Evolutionary conservation across 2,329 filamentous ascomycete species (phyloP).

Genomic region (Aspergillus flavus): DNA sequence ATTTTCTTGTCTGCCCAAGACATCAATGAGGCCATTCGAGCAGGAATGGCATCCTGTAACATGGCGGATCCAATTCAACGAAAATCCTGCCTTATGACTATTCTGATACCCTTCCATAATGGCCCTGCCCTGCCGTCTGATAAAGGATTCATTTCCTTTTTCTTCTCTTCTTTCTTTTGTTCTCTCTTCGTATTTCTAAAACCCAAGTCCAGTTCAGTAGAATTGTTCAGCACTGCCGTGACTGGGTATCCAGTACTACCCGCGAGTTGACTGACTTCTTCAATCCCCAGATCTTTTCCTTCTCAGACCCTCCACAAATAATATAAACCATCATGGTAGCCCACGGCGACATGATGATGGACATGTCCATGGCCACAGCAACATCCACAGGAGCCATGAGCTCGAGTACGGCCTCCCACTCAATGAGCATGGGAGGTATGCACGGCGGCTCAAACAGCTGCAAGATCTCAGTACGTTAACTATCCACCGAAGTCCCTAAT

Average conservation of each 20-base stretch:
- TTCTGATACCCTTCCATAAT: background rate
- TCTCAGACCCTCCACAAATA: no score
- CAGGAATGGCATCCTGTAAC: background rate
- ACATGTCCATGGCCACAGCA: slow-evolving; percentile 63
- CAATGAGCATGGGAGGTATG: slow-evolving; percentile 7
- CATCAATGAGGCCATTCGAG: slow-evolving; percentile 9
- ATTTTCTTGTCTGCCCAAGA: background rate
- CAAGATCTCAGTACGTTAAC: slow-evolving; percentile 28
- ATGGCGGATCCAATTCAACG: background rate
- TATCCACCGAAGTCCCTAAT: background rate
- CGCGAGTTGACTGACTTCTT: background rate
- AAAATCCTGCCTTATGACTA: background rate
- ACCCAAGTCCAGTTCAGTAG: background rate
- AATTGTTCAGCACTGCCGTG: background rate
- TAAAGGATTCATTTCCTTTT: background rate
- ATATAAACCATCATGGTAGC: background rate
- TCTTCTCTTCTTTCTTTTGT: background rate
- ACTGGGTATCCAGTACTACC: background rate
- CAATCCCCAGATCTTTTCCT: background rate
- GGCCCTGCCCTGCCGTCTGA: background rate
- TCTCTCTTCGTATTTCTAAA: slow-evolving; percentile 1
- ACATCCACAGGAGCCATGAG: slow-evolving; percentile 15
- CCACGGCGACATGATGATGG: slow-evolving; percentile 41
- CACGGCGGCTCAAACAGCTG: slow-evolving; percentile 16
- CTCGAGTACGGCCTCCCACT: background rate